phyloP scores from a whole-genome alignment of 768 basidiomycete genomes.

The Cystofilobasidium bisporidii region DNA sequence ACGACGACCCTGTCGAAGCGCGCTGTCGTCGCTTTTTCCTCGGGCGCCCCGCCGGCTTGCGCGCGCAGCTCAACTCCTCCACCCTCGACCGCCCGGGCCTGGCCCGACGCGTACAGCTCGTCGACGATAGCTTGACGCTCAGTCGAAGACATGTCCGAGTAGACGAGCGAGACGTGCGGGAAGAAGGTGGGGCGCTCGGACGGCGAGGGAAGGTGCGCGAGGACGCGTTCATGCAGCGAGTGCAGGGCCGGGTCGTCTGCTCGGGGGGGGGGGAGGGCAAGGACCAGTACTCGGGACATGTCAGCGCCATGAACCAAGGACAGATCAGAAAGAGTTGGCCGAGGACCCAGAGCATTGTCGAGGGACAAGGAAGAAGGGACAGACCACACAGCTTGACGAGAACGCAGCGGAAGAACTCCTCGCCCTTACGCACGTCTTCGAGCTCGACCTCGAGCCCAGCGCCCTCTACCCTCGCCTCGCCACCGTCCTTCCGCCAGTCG shows the following conservation, averaged over 20 bases:
- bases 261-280: background rate
- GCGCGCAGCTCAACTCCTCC: conserved; percentile 12
- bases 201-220: conserved; percentile 15
- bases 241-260: conserved; percentile 3
- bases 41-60: background rate
- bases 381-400: conserved; percentile 14
- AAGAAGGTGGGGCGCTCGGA: conserved; percentile 16
- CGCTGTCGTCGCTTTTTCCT: background rate
- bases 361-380: background rate
- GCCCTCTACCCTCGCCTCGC: background rate
- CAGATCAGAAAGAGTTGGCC: too few species aligned
- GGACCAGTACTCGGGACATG: background rate
- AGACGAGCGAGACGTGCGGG: conserved; percentile 24
- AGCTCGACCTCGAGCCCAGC: conserved; percentile 15
- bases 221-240: conserved; percentile 6
- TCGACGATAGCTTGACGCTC: conserved; percentile 10
- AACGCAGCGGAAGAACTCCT: conserved; percentile 21
- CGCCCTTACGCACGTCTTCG: conserved; percentile 16
- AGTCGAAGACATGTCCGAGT: conserved; percentile 11
- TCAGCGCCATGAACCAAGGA: background rate
- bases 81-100: background rate
- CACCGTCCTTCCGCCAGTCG: background rate
- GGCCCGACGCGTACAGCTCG: background rate
- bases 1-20: conserved; percentile 12
- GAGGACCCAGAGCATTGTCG: too few species aligned